These are phyloP conservation scores for Shiraia sp. DNA, from an alignment of 2,329 filamentous ascomycete genomes.

Conservation along the genomic window DNA sequence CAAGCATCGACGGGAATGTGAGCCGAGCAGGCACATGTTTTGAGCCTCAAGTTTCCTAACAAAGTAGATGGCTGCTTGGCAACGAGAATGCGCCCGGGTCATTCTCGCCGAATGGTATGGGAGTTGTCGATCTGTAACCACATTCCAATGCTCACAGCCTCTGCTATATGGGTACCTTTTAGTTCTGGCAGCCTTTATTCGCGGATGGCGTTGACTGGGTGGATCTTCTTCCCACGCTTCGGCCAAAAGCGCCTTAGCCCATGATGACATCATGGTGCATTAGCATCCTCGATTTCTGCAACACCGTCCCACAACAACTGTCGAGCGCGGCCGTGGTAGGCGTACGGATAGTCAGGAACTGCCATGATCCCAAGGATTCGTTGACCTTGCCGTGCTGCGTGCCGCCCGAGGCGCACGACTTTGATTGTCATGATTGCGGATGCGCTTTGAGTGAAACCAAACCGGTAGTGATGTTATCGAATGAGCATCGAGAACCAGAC, in stretches of 20 bases:
- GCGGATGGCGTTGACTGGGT: too few species aligned
- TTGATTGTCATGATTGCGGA: slow-evolving; percentile 16
- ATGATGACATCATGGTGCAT: slow-evolving; percentile 31
- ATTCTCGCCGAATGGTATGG: slow-evolving; percentile 17
- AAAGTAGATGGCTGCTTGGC: slow-evolving; percentile 17
- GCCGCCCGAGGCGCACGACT: slow-evolving; percentile 10
- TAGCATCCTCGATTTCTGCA: slow-evolving; percentile 20
- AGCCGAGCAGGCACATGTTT: slow-evolving; percentile 5
- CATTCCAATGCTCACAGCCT: neutral
- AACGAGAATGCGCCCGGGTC: slow-evolving; percentile 18
- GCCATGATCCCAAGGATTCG: slow-evolving; percentile 12
- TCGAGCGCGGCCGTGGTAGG: slow-evolving; percentile 34
- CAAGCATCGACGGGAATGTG: slow-evolving; percentile 1
- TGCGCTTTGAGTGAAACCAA: slow-evolving; percentile 29
- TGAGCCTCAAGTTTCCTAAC: slow-evolving; percentile 21
- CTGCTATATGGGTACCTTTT: slow-evolving; percentile 12
- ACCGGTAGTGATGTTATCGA: slow-evolving; percentile 13
- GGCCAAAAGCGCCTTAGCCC: slow-evolving; percentile 22
- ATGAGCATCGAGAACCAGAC: slow-evolving; percentile 24
- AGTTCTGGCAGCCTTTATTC: slow-evolving; percentile 1
- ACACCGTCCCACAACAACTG: slow-evolving; percentile 24
- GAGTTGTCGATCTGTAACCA: slow-evolving; percentile 12
- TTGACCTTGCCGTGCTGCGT: slow-evolving; percentile 1
- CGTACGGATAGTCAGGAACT: slow-evolving; percentile 22
- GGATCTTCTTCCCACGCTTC: slow-evolving; percentile 12